Base-by-base conservation (phyloP, 345 rosid species). In the Microthlaspi erraticum region DNA sequence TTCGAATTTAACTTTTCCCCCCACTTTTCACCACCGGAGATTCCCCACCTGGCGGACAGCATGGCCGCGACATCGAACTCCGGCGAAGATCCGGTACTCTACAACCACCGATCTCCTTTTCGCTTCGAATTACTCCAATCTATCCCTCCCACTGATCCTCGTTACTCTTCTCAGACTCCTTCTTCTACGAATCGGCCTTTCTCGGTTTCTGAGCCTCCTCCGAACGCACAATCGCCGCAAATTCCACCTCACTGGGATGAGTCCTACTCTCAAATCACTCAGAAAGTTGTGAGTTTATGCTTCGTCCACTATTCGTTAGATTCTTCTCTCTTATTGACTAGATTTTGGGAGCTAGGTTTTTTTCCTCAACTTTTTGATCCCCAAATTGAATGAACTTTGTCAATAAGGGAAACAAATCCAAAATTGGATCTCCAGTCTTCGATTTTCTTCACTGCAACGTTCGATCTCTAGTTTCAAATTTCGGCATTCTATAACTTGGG, bases 31-130 rank as follows among this genome's bases (percentile, higher is more conserved):
- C 10, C 46, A 34, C 14, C 74, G 48, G 53, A 33, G 55, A 2
- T 44, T 44, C 36, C 42, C 32, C 41, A 1, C 6, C 4, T 9
- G 49, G 19, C 50, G 43, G 6, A 31, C 39, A 12, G 2, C 49
- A 74, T 74, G 79, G 79, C 74, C 8, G 52, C 77, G n/a, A 83
- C 82, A 83, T 75, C 84, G 16, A 74, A 79, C 60, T 53, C 84
- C 33, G 81, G 78, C 12, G 76, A 79, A 75, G 86, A 83, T 81
- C 88, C 77, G 52, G 68, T 23, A 66, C 73, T 54, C 19, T 61
- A 79, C 8, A 59, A 57, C 29, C 73, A 68, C n/a, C 76, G 77
- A 6, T 64, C 88, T 10, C 83, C 81, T 39, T 77, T 81, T 67
- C 80, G 78, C 48, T 80, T 69, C 31, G 79, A 76, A 68, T 45